phyloP scores from a whole-genome alignment of 768 basidiomycete species.

The Tulasnella sp. region DNA sequence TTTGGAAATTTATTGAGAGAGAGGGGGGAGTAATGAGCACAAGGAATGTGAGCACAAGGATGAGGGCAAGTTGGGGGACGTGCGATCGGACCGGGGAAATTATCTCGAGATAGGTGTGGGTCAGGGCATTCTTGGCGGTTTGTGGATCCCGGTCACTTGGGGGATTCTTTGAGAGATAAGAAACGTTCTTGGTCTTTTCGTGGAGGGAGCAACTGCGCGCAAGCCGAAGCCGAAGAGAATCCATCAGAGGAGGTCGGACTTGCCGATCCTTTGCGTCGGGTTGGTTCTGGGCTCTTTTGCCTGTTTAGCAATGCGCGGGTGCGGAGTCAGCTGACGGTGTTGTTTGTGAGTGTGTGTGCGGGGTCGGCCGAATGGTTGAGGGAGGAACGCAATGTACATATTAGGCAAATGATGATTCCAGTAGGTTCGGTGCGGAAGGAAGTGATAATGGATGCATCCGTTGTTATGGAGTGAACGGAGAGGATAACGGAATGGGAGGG shows the following conservation, averaged over 20 bases:
- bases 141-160: neutral
- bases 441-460: neutral
- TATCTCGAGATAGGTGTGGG: neutral
- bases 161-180: neutral
- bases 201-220: no score
- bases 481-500: neutral
- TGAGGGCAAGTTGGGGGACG: neutral
- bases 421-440: neutral
- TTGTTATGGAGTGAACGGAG: neutral
- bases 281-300: neutral
- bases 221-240: no score
- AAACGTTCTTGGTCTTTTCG: neutral
- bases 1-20: neutral
- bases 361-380: neutral
- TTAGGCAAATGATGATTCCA: neutral
- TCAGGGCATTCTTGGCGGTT: neutral
- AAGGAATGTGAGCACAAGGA: neutral
- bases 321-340: neutral
- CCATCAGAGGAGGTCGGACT: neutral
- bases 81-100: conserved; percentile 3
- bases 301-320: neutral
- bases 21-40: neutral
- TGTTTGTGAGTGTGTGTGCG: conserved; percentile 1
- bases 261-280: neutral
- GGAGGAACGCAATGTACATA: neutral